Evolutionary conservation across 495 filamentous ascomycete genomes (phyloP), one percentile per base, ranked within the genome.

Genomic region (Aspergillus wentii): DNA sequence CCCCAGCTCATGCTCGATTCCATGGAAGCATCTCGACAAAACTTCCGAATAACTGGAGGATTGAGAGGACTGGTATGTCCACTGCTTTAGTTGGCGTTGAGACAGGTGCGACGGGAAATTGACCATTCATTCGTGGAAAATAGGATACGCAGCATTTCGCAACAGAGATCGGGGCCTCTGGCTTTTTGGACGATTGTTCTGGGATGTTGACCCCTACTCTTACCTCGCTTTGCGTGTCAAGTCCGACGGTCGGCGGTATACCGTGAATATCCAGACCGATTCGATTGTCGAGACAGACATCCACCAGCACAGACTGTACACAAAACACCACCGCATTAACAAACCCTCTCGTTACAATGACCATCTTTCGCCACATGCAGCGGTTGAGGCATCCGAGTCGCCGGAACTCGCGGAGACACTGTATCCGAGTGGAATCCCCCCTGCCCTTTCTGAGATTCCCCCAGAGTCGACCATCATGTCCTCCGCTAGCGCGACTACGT

Each of bases 181-280:
- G 68, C 69, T 96, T 5, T 95, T 96, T 56, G 92, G 92, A 9
- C 82, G 78, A 33, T 67, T 79, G 14, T 68, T 85, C 25, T 95
- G 86, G 87, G 80, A 98, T 54, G 81, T 95, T 35, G 89, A 95
- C 42, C 82, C 82, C 2, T 95, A 95, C 61, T 59, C 73, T 5
- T 97, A 88, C 61, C 78, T 97, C 6, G 94, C 86, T 0, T 59
- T 98, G 52, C 82, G 89, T n/a, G 71, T 97, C 46, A 91, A 87
- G 59, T 87, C 83, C 17, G 94, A 97, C 61, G 90, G 91, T 9
- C 69, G 91, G 7, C 83, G 85, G 46, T 98, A 97, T 64, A 88
- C 92, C 34, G 81, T 98, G 33, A 98, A 98, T 59, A 68, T 98
- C 25, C 94, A 96, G 69, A 95, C 88, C 8, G 92, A 98, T 43